phyloP scores from a whole-genome alignment of 805 yeast species.

The Babjeviella inositovora region DNA sequence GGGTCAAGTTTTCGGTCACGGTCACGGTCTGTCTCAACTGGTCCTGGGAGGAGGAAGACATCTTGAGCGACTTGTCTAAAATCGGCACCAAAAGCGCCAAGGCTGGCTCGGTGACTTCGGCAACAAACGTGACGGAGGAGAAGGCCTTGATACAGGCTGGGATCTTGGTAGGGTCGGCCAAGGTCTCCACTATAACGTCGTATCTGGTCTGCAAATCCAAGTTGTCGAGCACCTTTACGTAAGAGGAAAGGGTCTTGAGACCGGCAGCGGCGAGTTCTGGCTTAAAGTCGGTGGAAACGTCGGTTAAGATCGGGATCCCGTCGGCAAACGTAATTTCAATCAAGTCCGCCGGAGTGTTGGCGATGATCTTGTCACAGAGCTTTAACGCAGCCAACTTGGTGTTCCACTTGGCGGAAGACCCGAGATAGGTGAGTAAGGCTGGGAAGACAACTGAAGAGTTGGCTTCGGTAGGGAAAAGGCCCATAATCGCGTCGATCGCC shows the following conservation, averaged over 20 bases:
- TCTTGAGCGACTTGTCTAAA: slow-evolving; percentile 73
- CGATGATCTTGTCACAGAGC: slow-evolving; percentile 56
- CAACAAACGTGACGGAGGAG: slow-evolving; percentile 90
- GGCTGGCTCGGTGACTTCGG: slow-evolving; percentile 96
- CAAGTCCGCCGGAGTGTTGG: slow-evolving; percentile 72
- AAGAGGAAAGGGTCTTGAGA: slow-evolving; percentile 46
- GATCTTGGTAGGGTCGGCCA: slow-evolving; percentile 81
- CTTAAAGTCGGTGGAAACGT: slow-evolving; percentile 87
- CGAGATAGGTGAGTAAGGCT: slow-evolving; percentile 42
- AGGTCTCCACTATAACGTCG: slow-evolving; percentile 71
- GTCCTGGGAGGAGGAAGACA: slow-evolving; percentile 85
- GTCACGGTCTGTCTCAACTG: slow-evolving; percentile 94
- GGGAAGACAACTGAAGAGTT: slow-evolving; percentile 56
- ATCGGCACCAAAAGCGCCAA: slow-evolving; percentile 84
- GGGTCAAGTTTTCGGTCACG: slow-evolving; percentile 88
- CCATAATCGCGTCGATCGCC: slow-evolving; percentile 56
- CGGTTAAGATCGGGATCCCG: slow-evolving; percentile 75
- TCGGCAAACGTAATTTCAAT: slow-evolving; percentile 68
- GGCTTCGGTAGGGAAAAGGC: slow-evolving; percentile 64
- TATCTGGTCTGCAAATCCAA: slow-evolving; percentile 81
- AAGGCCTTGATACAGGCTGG: slow-evolving; percentile 79
- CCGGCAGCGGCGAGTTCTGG: slow-evolving; percentile 90
- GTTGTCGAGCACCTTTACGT: slow-evolving; percentile 77
- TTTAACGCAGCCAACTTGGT: slow-evolving; percentile 70
- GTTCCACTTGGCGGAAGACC: slow-evolving; percentile 87